Evolutionary conservation across 1,139 yeast species (phyloP).

Genomic region (Hanseniaspora sp.): DNA sequence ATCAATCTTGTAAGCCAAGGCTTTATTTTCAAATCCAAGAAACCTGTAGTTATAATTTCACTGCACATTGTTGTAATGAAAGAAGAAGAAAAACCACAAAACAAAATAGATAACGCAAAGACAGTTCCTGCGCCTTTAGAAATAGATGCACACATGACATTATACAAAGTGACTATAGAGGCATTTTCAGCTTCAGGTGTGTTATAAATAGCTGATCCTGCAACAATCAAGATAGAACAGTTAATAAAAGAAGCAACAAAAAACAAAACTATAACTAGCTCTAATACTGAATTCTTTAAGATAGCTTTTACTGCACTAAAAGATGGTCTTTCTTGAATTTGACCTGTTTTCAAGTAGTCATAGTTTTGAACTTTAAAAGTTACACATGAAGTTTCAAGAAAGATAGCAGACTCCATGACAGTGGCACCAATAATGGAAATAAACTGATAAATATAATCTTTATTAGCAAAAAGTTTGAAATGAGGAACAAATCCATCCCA

Average conservation of each 20-base stretch:
- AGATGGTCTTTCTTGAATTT: constrained; percentile 39
- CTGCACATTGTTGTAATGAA: constrained; percentile 82
- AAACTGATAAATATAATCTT: constrained; percentile 65
- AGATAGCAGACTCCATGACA: constrained; percentile 93
- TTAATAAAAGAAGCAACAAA: constrained; percentile 72
- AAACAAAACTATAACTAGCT: constrained; percentile 53
- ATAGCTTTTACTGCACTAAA: constrained; percentile 53
- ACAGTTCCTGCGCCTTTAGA: constrained; percentile 68
- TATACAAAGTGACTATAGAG: constrained; percentile 60
- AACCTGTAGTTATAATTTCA: constrained; percentile 76
- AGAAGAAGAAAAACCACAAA: constrained; percentile 76
- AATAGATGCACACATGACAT: constrained; percentile 43
- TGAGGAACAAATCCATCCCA: constrained; percentile 56
- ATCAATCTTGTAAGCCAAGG: constrained; percentile 71
- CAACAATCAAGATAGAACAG: constrained; percentile 61
- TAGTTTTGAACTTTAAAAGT: constrained; percentile 78
- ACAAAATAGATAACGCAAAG: constrained; percentile 62
- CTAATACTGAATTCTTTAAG: constrained; percentile 54
- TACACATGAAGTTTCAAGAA: constrained; percentile 84
- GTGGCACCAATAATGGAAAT: constrained; percentile 94
- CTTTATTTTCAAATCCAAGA: constrained; percentile 57
- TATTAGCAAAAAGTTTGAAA: constrained; percentile 53
- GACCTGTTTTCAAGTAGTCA: constrained; percentile 46
- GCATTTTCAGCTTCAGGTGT: constrained; percentile 60
- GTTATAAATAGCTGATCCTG: constrained; percentile 62